Evolutionary conservation across 768 basidiomycete genomes (phyloP), one percentile per base, ranked within the genome.

Genomic region (Kwoniella heveanensis): DNA sequence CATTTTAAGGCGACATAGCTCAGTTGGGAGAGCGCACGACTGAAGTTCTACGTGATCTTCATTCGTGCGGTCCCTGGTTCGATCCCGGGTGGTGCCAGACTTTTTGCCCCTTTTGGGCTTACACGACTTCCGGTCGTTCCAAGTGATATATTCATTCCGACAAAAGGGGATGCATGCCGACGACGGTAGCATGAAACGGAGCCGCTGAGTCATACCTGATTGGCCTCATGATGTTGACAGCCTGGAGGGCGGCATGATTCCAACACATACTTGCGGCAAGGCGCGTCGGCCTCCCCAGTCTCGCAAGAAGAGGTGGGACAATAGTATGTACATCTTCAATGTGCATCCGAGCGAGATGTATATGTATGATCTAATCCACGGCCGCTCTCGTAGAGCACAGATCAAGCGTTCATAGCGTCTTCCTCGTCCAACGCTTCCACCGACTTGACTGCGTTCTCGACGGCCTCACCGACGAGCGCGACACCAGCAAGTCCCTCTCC

Each of bases 341-440:
- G 39, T 19, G 17, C 17, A 44, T 44, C 15, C 3, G 15, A 17
- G 39, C 39, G 4, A 9, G 32, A 9, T 44, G 39, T 4, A 44
- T 44, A 17, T 17, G 39, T 44, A 44, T 8, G 6, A 44, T 19
- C 4, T 44, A 19, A 17, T 10, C 39, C 32, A 36, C 13, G n/a
- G n/a, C n/a, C 32, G 7, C 13, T 7, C 32, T 7, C 7, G 32
- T 36, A 44, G 8, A 44, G 3, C 15, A 9, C 9, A 44, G 39
- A 44, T 44, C 39, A 44, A 44, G 39, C 39, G 39, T 99, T 99
- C 37, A 92, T 96, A 70, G 98, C 87, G 67, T 98, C 90, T 82
- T 90, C 92, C 84, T 98, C 96, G 71, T 88, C 85, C 66, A 97
- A 82, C 6, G 94, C 93, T 19, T 44, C 39, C 6, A 44, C 39